Evolutionary conservation across 352 stramenopile species (phyloP).

Genomic region (Pythium aquatile): DNA sequence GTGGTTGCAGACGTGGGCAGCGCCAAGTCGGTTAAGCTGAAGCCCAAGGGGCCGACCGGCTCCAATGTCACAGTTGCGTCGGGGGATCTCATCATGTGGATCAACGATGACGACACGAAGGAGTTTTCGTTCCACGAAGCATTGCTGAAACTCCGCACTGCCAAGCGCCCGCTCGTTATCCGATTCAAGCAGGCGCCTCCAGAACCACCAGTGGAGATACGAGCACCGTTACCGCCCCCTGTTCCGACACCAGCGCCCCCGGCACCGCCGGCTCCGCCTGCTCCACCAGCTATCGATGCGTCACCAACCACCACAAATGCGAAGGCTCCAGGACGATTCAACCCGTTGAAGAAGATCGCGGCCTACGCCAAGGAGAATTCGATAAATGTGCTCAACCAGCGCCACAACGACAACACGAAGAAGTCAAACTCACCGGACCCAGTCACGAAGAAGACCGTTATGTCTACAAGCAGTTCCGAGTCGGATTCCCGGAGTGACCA

Average conservation of each 20-base stretch:
- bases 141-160: conserved; percentile 80
- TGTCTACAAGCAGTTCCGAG: conserved; percentile 12
- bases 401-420: conserved; percentile 16
- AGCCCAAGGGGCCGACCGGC: conserved; percentile 49
- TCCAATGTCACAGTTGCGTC: conserved; percentile 51
- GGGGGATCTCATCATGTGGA: conserved; percentile 73
- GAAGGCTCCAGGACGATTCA: conserved; percentile 26
- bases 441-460: conserved; percentile 24
- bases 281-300: conserved; percentile 1
- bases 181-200: conserved; percentile 76
- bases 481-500: conserved; percentile 20
- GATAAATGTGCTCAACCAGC: conserved; percentile 30
- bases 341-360: conserved; percentile 34
- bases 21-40: conserved; percentile 86
- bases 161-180: conserved; percentile 80
- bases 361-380: conserved; percentile 36
- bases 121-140: conserved; percentile 80
- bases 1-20: conserved; percentile 78
- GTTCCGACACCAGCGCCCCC: conserved; percentile 8
- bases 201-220: conserved; percentile 34
- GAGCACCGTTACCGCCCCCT: conserved; percentile 18
- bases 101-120: conserved; percentile 78
- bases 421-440: conserved; percentile 16
- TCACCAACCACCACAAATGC: conserved; percentile 1
- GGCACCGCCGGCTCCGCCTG: conserved; percentile 4